Conservation (phyloP, 257 asterid genomes). For the Solanum dulcamara region DNA sequence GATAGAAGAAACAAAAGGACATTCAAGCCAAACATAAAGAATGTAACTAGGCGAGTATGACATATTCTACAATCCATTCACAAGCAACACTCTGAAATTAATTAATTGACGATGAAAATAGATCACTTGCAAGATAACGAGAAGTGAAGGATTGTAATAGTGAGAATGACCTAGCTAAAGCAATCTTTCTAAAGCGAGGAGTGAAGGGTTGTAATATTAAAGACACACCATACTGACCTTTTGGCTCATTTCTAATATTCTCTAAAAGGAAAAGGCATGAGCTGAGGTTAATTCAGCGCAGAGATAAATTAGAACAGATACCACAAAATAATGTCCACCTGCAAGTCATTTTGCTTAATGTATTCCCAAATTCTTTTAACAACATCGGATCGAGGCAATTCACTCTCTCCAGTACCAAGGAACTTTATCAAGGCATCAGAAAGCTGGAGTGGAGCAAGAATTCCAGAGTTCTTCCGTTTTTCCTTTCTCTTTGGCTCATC, state of each 20-base stretch:
- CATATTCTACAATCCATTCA: neutral
- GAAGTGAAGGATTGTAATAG: no score
- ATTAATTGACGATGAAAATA: neutral
- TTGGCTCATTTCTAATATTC: neutral
- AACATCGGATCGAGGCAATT: slow-evolving; percentile 61
- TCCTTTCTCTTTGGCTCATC: slow-evolving; percentile 61
- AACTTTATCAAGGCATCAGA: slow-evolving; percentile 74
- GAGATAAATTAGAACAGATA: neutral
- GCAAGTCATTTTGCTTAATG: slow-evolving; percentile 70
- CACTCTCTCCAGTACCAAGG: slow-evolving; percentile 82
- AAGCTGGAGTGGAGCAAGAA: slow-evolving; percentile 74
- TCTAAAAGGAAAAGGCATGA: neutral
- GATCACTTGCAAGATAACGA: neutral
- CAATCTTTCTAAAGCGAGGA: neutral
- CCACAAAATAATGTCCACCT: slow-evolving; percentile 27
- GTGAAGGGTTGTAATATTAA: neutral
- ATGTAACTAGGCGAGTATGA: neutral
- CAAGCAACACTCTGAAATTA: neutral
- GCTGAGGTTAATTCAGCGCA: neutral
- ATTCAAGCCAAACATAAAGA: neutral
- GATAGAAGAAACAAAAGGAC: neutral
- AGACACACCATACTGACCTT: neutral
- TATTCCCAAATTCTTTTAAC: slow-evolving; percentile 86
- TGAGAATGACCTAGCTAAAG: neutral
- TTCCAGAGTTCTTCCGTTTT: slow-evolving; percentile 59